These are phyloP conservation scores for Tylopilus felleus DNA, from an alignment of 768 basidiomycete genomes.

Conservation along the genomic window DNA sequence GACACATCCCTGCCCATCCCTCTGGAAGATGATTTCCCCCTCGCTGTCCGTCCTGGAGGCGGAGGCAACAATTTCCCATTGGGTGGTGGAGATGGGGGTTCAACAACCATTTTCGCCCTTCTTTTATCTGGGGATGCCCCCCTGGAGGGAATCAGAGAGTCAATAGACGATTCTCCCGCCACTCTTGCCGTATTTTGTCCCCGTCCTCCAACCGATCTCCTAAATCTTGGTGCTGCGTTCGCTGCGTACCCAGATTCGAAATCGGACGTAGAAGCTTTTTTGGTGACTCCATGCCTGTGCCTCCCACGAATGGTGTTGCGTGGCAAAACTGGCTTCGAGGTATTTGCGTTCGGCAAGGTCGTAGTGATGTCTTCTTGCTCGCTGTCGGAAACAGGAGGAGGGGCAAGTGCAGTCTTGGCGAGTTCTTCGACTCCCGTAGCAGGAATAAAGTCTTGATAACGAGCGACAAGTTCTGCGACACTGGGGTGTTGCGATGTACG, in stretches of 20 bases:
- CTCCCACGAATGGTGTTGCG: conserved; percentile 45
- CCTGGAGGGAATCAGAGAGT: conserved; percentile 62
- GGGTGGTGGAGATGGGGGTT: conserved; percentile 31
- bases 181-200: conserved; percentile 45
- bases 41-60: conserved; percentile 35
- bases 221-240: conserved; percentile 81
- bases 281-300: conserved; percentile 44
- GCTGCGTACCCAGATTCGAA: conserved; percentile 91
- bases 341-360: conserved; percentile 18
- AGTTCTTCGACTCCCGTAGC: conserved; percentile 70
- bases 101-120: conserved; percentile 33
- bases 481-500: conserved; percentile 53
- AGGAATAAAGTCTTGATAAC: conserved; percentile 75
- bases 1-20: conserved; percentile 35
- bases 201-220: conserved; percentile 42
- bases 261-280: conserved; percentile 70
- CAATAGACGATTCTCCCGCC: conserved; percentile 44
- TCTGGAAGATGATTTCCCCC: conserved; percentile 35
- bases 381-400: conserved; percentile 69
- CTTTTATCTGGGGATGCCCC: conserved; percentile 75
- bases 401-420: conserved; percentile 65
- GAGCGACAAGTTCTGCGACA: conserved; percentile 84
- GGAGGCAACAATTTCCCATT: conserved; percentile 26
- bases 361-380: conserved; percentile 59
- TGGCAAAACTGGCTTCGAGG: conserved; percentile 22